Conservation (phyloP, 768 basidiomycete genomes). For the Lactarius hengduanensis region DNA sequence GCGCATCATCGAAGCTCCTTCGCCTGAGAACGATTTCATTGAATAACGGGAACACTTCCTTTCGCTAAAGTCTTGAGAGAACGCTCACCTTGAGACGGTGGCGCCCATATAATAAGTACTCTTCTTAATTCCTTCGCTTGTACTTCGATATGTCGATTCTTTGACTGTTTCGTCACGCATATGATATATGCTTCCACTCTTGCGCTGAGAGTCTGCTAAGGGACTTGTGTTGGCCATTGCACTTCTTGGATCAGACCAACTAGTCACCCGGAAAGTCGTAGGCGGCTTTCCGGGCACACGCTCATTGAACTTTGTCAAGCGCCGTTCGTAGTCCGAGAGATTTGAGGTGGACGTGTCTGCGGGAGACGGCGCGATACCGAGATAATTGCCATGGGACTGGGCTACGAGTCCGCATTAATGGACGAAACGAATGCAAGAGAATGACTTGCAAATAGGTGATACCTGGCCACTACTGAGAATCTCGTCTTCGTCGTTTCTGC, state of each 20-base stretch:
- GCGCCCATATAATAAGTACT: constrained; percentile 5
- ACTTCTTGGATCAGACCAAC: constrained; percentile 55
- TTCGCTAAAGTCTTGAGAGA: not conserved
- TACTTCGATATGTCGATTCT: constrained; percentile 5
- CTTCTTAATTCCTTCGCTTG: constrained; percentile 10
- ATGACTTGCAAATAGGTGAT: constrained; percentile 60
- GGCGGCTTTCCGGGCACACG: constrained; percentile 40
- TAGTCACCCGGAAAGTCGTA: constrained; percentile 46
- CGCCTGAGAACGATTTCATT: constrained; percentile 40
- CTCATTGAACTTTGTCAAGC: constrained; percentile 41
- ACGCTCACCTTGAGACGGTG: constrained; percentile 10
- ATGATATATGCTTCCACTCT: constrained; percentile 11
- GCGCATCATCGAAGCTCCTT: constrained; percentile 64
- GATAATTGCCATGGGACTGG: constrained; percentile 8
- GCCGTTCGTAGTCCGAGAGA: constrained; percentile 37
- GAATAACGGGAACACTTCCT: not conserved
- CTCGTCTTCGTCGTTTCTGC: constrained; percentile 51
- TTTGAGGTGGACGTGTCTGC: constrained; percentile 29
- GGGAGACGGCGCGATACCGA: constrained; percentile 15
- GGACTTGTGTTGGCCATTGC: constrained; percentile 37
- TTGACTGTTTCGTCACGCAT: constrained; percentile 11
- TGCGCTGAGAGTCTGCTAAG: not conserved
- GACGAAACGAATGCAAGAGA: not conserved
- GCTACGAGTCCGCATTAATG: constrained; percentile 12
- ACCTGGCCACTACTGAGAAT: constrained; percentile 76